Conservation (phyloP, 257 asterid genomes). For the Lycium ferocissimum region DNA sequence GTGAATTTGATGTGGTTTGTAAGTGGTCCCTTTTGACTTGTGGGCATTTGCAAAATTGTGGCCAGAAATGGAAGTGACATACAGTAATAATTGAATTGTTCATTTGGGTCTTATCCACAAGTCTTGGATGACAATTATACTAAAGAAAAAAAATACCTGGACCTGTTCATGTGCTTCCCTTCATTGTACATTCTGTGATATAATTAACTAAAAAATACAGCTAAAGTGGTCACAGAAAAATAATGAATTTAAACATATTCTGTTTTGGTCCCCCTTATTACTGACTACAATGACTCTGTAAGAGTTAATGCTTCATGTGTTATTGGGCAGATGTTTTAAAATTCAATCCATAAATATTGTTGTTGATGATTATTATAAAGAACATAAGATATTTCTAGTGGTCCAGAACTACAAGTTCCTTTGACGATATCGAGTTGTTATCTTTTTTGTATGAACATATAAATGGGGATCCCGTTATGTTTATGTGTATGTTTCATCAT, state of each 20-base stretch:
- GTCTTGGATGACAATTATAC: background rate
- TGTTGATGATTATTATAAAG: too few species aligned
- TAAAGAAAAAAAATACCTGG: slow-evolving; percentile 9
- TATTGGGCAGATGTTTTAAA: background rate
- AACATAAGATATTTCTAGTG: too few species aligned
- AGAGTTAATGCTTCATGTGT: slow-evolving; percentile 18
- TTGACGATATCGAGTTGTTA: too few species aligned
- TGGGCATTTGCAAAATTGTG: background rate
- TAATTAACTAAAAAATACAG: background rate
- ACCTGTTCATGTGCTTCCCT: slow-evolving; percentile 28
- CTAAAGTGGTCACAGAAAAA: slow-evolving; percentile 22
- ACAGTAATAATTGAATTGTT: slow-evolving; percentile 18
- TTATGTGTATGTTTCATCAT: background rate
- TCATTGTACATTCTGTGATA: background rate
- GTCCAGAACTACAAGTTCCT: background rate
- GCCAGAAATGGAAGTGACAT: slow-evolving; percentile 1
- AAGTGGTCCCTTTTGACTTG: slow-evolving; percentile 20
- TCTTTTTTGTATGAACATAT: background rate
- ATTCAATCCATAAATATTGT: background rate
- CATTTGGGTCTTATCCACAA: slow-evolving; percentile 25
- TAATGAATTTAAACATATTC: slow-evolving; percentile 2
- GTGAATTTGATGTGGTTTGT: slow-evolving; percentile 21
- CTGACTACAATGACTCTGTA: slow-evolving; percentile 9
- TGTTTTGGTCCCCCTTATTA: slow-evolving; percentile 19
- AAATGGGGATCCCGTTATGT: background rate